Evolutionary conservation across 2,329 filamentous ascomycete species (phyloP).

Genomic region (Leptosphaerulina australis): DNA sequence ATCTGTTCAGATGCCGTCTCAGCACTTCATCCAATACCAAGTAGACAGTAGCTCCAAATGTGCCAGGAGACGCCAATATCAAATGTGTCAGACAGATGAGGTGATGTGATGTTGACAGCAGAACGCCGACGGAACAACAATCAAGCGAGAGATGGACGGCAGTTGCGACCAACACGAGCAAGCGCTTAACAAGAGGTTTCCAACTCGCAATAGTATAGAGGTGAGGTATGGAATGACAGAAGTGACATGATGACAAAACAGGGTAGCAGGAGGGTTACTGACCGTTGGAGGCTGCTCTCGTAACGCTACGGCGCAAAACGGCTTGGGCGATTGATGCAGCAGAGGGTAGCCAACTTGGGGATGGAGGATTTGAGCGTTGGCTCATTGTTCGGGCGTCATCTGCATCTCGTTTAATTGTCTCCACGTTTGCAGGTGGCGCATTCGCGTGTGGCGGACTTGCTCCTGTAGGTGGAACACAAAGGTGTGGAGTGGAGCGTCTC

Average conservation of each 20-base stretch:
- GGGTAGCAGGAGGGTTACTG: slow-evolving; percentile 26
- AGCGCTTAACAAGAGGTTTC: slow-evolving; percentile 11
- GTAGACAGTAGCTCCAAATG: not conserved
- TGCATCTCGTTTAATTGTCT: slow-evolving; percentile 8
- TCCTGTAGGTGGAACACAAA: not conserved
- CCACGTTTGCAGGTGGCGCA: slow-evolving; percentile 18
- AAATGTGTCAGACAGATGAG: slow-evolving; percentile 10
- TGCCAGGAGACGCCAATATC: slow-evolving; percentile 7
- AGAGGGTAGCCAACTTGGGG: slow-evolving; percentile 39
- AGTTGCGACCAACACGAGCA: slow-evolving; percentile 23
- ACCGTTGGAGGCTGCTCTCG: slow-evolving; percentile 52
- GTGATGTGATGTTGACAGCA: slow-evolving; percentile 14
- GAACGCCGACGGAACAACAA: slow-evolving; percentile 22
- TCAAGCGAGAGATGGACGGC: slow-evolving; percentile 23
- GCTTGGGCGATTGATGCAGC: slow-evolving; percentile 37
- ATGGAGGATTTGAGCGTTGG: slow-evolving; percentile 44
- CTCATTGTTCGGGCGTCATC: slow-evolving; percentile 20
- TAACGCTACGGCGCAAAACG: slow-evolving; percentile 46
- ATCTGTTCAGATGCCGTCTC: slow-evolving; percentile 24
- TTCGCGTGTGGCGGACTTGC: slow-evolving; percentile 3
- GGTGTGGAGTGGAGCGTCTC: slow-evolving; percentile 3
- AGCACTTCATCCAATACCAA: slow-evolving; percentile 2
- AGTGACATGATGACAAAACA: slow-evolving; percentile 14
- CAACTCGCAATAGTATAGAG: not conserved
- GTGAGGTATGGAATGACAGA: slow-evolving; percentile 4